Percentiles rank a stretch among this genome's conserved stretches.
These are phyloP conservation scores for Lineolata rhizophorae DNA, from an alignment of 495 filamentous ascomycete species.

Conservation along the genomic window DNA sequence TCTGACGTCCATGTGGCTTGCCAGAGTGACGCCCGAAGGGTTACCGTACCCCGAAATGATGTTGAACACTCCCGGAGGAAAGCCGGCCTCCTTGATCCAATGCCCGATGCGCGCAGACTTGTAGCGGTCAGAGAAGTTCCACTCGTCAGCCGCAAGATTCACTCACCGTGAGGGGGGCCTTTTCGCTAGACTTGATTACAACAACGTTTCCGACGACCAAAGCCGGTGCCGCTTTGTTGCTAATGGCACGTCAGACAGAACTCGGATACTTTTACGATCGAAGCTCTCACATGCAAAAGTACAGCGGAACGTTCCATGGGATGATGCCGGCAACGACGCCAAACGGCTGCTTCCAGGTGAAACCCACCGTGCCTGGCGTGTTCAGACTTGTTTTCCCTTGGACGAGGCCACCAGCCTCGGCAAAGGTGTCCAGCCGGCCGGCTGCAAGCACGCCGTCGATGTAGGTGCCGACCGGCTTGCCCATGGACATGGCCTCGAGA, in stretches of 20 bases:
- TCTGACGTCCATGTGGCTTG: conserved; percentile 14
- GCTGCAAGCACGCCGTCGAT: conserved; percentile 15
- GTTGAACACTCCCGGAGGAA: conserved; percentile 19
- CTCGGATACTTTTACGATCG: too few relatives aligned
- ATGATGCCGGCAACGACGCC: conserved; percentile 19
- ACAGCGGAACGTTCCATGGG: conserved; percentile 18
- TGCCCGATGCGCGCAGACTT: conserved; percentile 10
- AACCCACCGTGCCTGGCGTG: conserved; percentile 13
- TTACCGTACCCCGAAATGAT: conserved; percentile 16
- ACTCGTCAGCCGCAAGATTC: neutral
- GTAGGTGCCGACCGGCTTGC: conserved; percentile 19
- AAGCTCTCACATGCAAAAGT: conserved; percentile 13
- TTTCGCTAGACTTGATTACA: conserved; percentile 19
- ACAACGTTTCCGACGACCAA: conserved; percentile 17
- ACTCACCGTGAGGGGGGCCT: conserved; percentile 14
- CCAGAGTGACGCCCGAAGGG: conserved; percentile 13
- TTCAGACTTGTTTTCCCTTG: conserved; percentile 14
- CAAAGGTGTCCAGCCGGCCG: conserved; percentile 8
- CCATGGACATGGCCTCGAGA: conserved; percentile 32
- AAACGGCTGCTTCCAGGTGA: conserved; percentile 17
- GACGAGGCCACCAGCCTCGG: conserved; percentile 9
- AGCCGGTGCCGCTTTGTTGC: conserved; percentile 15
- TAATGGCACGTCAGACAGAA: too few relatives aligned
- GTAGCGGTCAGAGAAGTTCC: conserved; percentile 2
- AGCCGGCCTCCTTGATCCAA: conserved; percentile 16